phyloP scores from a whole-genome alignment of 495 filamentous ascomycete genomes.

The Podospora conica region DNA sequence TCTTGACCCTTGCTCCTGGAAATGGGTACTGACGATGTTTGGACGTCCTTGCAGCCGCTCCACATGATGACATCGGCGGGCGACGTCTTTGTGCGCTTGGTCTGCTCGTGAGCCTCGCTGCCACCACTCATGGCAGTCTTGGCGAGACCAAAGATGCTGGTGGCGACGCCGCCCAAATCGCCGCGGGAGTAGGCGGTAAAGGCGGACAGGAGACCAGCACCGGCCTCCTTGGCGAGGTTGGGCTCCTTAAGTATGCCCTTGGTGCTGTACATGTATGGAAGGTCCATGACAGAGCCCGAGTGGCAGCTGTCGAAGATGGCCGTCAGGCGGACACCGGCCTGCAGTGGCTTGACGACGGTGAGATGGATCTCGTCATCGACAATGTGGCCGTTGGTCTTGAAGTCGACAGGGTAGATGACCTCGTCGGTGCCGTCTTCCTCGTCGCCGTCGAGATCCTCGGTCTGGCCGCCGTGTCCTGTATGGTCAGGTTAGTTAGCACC shows the following conservation, averaged over 20 bases:
- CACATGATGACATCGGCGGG: constrained; percentile 98
- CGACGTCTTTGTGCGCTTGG: constrained; percentile 83
- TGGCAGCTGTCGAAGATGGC: constrained; percentile 98
- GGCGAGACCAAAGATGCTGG: constrained; percentile 66
- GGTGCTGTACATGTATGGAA: constrained; percentile 95
- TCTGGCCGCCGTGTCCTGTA: constrained; percentile 45
- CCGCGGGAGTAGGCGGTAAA: constrained; percentile 78
- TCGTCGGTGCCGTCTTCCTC: constrained; percentile 94
- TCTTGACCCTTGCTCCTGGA: background rate
- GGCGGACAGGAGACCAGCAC: constrained; percentile 77
- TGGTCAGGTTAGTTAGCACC: constrained; percentile 4
- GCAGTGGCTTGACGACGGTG: constrained; percentile 76
- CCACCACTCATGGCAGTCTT: constrained; percentile 77
- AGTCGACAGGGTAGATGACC: constrained; percentile 96
- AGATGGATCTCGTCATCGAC: constrained; percentile 95
- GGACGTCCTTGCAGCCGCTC: constrained; percentile 90
- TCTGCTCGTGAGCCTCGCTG: constrained; percentile 75
- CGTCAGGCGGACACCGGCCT: constrained; percentile 82
- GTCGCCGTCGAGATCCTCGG: constrained; percentile 52
- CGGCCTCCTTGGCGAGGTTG: constrained; percentile 93
- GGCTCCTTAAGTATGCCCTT: constrained; percentile 96
- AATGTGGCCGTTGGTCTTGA: constrained; percentile 80
- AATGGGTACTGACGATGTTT: constrained; percentile 68
- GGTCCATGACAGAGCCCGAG: constrained; percentile 89
- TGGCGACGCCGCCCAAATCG: constrained; percentile 71